Percentiles rank a stretch among this genome's conserved stretches.
These are phyloP conservation scores for Phialophora macrospora DNA, from an alignment of 2,329 filamentous ascomycete species.

Conservation along the genomic window DNA sequence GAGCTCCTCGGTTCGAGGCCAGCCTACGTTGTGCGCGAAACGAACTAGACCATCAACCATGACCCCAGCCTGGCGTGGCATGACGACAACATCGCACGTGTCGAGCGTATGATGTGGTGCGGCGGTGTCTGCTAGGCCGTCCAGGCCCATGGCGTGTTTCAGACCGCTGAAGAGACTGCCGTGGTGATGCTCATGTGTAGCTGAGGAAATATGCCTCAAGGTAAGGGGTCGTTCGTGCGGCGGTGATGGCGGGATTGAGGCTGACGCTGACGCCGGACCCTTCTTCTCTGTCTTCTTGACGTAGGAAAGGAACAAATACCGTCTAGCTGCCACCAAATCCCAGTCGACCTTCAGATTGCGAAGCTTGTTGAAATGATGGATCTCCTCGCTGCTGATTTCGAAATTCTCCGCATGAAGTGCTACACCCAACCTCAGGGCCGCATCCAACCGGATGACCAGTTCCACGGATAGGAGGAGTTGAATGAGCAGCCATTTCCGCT, in stretches of 20 bases:
- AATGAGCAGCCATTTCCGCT: constrained; percentile 59
- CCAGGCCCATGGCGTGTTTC: constrained; percentile 19
- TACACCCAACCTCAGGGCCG: constrained; percentile 50
- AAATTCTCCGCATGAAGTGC: constrained; percentile 48
- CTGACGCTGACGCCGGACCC: neutral
- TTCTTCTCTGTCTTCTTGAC: constrained; percentile 30
- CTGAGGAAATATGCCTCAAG: constrained; percentile 12
- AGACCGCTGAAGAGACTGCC: constrained; percentile 26
- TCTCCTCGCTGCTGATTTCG: constrained; percentile 50
- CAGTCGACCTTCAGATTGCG: constrained; percentile 60
- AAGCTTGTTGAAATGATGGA: constrained; percentile 52
- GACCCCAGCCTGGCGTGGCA: constrained; percentile 31
- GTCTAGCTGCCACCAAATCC: constrained; percentile 60
- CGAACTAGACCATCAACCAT: constrained; percentile 41
- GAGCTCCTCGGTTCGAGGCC: constrained; percentile 39
- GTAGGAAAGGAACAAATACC: constrained; percentile 52
- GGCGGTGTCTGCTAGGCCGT: neutral
- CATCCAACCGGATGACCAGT: constrained; percentile 60
- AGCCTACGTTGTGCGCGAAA: constrained; percentile 40
- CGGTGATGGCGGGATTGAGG: neutral
- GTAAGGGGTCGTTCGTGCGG: constrained; percentile 8
- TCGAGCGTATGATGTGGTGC: constrained; percentile 16
- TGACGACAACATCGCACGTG: constrained; percentile 32
- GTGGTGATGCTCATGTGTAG: constrained; percentile 16
- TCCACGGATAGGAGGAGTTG: constrained; percentile 62